Evolutionary conservation across 2,329 filamentous ascomycete genomes (phyloP).

Genomic region (Verticillium tricorpus): DNA sequence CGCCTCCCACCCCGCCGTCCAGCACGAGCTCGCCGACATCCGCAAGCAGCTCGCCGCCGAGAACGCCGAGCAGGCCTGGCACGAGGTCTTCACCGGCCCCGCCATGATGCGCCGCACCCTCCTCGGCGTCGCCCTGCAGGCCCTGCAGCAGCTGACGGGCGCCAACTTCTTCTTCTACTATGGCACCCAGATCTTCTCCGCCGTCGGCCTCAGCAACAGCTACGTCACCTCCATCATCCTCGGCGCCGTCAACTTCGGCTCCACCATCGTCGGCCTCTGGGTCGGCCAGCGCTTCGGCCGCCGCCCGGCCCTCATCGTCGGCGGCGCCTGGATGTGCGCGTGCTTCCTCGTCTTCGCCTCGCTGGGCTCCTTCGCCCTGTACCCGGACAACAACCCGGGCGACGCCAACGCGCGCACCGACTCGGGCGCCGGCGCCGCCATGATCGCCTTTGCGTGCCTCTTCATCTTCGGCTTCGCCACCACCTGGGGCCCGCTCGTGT

Average conservation of each 20-base stretch:
- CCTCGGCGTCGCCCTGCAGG: slow-evolving; percentile 58
- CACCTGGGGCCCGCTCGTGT: slow-evolving; percentile 48
- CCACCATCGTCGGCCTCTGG: slow-evolving; percentile 61
- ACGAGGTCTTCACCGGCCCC: slow-evolving; percentile 64
- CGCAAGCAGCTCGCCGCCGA: slow-evolving; percentile 46
- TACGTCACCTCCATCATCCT: slow-evolving; percentile 67
- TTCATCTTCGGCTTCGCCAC: slow-evolving; percentile 65
- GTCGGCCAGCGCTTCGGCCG: slow-evolving; percentile 63
- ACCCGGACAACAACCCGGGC: slow-evolving; percentile 14
- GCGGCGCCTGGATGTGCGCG: slow-evolving; percentile 56
- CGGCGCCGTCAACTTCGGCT: slow-evolving; percentile 61
- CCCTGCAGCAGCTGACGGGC: slow-evolving; percentile 64
- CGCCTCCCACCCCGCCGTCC: slow-evolving; percentile 33
- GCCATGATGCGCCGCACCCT: slow-evolving; percentile 61
- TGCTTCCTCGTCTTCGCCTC: slow-evolving; percentile 47
- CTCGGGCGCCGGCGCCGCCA: slow-evolving; percentile 48
- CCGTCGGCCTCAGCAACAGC: slow-evolving; percentile 60
- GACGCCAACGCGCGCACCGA: slow-evolving; percentile 35
- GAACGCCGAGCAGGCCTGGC: slow-evolving; percentile 38
- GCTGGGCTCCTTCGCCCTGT: slow-evolving; percentile 41
- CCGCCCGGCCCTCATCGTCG: slow-evolving; percentile 57
- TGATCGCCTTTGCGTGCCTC: slow-evolving; percentile 66
- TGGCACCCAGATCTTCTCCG: slow-evolving; percentile 59
- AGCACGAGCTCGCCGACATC: slow-evolving; percentile 47
- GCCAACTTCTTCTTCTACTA: slow-evolving; percentile 68